A percentile compares a stretch with the other conserved stretches of the same genome.
Evolutionary conservation across 192 early-diverging fungal species (phyloP).

Genomic region (Linderina pennispora): DNA sequence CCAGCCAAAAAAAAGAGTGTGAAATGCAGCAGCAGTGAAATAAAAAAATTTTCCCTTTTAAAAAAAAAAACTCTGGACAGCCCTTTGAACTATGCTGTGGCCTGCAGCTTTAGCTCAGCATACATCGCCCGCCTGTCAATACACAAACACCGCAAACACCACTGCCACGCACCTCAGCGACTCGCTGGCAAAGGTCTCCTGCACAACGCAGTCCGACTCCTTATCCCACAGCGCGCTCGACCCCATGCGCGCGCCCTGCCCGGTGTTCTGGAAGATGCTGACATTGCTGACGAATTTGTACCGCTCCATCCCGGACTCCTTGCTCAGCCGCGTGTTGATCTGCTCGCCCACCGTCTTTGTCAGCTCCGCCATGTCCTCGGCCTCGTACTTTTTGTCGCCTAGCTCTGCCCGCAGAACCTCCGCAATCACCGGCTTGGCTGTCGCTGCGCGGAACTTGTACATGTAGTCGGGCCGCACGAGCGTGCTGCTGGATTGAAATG

Average conservation of each 20-base stretch:
- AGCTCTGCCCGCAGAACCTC: slow-evolving; percentile 24
- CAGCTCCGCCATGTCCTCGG: slow-evolving; percentile 9
- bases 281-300: slow-evolving; percentile 38
- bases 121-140: too few relatives aligned
- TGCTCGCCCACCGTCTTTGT: slow-evolving; percentile 12
- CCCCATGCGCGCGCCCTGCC: slow-evolving; percentile 33
- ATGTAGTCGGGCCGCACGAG: slow-evolving; percentile 7
- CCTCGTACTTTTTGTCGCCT: slow-evolving; percentile 9
- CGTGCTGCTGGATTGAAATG: too few relatives aligned
- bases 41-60: too few relatives aligned
- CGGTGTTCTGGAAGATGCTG: slow-evolving; percentile 22
- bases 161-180: slow-evolving; percentile 20
- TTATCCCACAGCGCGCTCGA: slow-evolving; percentile 20
- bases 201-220: slow-evolving; percentile 13
- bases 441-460: slow-evolving; percentile 21
- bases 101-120: too few relatives aligned
- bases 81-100: too few relatives aligned
- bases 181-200: slow-evolving; percentile 16
- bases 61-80: too few relatives aligned
- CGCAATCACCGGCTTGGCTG: slow-evolving; percentile 5
- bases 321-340: slow-evolving; percentile 16
- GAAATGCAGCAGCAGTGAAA: too few relatives aligned
- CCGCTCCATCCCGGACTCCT: slow-evolving; percentile 20
- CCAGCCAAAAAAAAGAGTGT: too few relatives aligned
- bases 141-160: slow-evolving; percentile 20